phyloP scores from a whole-genome alignment of 371 early-diverging fungal species.

The Rhizopus sp. region DNA sequence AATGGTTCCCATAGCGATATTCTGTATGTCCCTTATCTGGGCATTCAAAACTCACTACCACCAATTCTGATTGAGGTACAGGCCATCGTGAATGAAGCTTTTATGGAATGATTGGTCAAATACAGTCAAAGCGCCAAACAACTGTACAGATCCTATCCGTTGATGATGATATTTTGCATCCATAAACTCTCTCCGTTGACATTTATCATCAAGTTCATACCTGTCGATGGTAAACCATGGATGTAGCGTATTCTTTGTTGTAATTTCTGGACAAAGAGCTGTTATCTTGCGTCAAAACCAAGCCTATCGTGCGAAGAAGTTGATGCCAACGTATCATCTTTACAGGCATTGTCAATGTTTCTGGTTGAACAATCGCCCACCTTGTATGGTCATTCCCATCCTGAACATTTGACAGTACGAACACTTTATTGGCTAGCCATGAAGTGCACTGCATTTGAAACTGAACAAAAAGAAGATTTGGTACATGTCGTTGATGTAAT shows the following conservation, averaged over 20 bases:
- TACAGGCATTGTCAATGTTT: slow-evolving; percentile 15
- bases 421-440: slow-evolving; percentile 13
- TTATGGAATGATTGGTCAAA: too few relatives aligned
- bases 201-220: slow-evolving; percentile 3
- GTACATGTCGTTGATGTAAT: slow-evolving; percentile 13
- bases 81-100: too few relatives aligned
- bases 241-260: slow-evolving; percentile 1
- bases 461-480: slow-evolving; percentile 15
- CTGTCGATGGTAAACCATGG: slow-evolving; percentile 6
- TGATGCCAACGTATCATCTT: slow-evolving; percentile 17
- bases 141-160: too few relatives aligned
- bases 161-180: slow-evolving; percentile 3
- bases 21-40: too few relatives aligned
- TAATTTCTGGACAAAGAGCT: slow-evolving; percentile 14
- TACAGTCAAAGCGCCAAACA: too few relatives aligned
- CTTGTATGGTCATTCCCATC: slow-evolving; percentile 14
- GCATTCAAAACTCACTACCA: not conserved
- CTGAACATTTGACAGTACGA: slow-evolving; percentile 14
- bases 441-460: slow-evolving; percentile 16
- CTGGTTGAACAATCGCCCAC: slow-evolving; percentile 22
- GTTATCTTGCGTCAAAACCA: slow-evolving; percentile 16
- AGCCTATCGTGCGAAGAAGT: slow-evolving; percentile 12
- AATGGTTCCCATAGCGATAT: too few relatives aligned
- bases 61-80: slow-evolving; percentile 46
- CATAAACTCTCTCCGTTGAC: slow-evolving; percentile 1